Evolutionary conservation across 2,329 filamentous ascomycete species (phyloP), one percentile per base, ranked within the genome.

Genomic region (Trichophyton benhamiae): DNA sequence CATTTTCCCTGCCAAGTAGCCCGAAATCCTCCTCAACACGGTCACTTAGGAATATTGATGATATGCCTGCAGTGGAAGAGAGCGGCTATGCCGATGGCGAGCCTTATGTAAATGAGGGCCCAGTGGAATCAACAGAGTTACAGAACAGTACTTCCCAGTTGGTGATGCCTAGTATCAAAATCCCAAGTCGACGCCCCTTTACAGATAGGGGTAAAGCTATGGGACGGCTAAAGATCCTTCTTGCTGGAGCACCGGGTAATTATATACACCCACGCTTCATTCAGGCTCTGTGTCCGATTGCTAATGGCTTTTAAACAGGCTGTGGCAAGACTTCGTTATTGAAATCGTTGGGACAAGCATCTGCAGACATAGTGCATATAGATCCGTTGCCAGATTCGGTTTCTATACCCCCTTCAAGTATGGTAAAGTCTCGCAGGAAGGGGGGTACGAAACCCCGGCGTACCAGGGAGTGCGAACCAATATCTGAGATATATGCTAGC

Each of bases 151-250:
- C 76, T 11, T 76, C 77, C n/a, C 91, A 97, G 73, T 81, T 99
- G n/a, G 89, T 99, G 63, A 99, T 99, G 94, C 94, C 94, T 3
- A 96, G 91, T 70, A 87, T 99, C 68, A 86, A 84, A 64, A 94
- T 99, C 83, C 92, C 94, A 2, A 88, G 84, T 63, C 85, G 94
- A 58, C 82, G 91, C 59, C 91, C 91, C 0, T 97, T 97, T 72
- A 96, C 94, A 0, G 84, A 88, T n/a, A 82, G 83, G 55, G 94
- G 94, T 15, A 92, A 87, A 75, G 82, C 81, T 38, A 82, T 97
- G 72, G 92, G 92, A 0, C 86, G 89, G 67, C 79, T 97, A 60
- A 97, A 95, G 76, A 78, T 97, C n/a, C 79, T 97, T 65, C 79
- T 97, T 61, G 87, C 90, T 59, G 94, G 94, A 33, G 83, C 85